These are phyloP conservation scores for Symbiodinium natans DNA, from an alignment of 73 alveolate species.

Conservation along the genomic window DNA sequence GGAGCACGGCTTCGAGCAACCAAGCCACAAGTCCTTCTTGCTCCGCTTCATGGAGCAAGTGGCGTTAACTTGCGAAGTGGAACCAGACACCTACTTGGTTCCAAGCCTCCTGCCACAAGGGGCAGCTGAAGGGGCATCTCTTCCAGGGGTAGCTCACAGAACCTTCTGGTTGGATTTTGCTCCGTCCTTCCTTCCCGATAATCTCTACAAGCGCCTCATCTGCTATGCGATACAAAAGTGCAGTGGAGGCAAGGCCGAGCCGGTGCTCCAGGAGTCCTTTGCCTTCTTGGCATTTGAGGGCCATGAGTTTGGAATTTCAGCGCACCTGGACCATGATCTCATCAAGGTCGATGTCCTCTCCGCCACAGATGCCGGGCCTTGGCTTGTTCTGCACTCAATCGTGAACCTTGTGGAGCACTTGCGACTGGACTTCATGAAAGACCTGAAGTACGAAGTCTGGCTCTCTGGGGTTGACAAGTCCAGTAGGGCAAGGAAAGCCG, in stretches of 20 bases:
- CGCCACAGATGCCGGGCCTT: background rate
- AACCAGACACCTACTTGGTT: slow-evolving; percentile 29
- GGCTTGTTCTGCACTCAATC: slow-evolving; percentile 70
- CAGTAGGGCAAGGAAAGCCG: slow-evolving; percentile 30
- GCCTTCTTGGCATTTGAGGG: slow-evolving; percentile 53
- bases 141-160: background rate
- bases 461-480: background rate
- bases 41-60: slow-evolving; percentile 69
- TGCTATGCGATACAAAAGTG: slow-evolving; percentile 84
- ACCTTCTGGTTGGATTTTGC: slow-evolving; percentile 21
- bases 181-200: slow-evolving; percentile 41
- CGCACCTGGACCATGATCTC: background rate
- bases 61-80: slow-evolving; percentile 29
- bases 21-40: slow-evolving; percentile 7
- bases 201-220: slow-evolving; percentile 35
- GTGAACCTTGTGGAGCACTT: slow-evolving; percentile 64
- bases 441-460: slow-evolving; percentile 29
- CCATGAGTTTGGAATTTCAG: background rate
- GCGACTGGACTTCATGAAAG: slow-evolving; percentile 71
- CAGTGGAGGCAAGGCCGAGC: background rate
- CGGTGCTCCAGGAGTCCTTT: background rate
- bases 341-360: background rate
- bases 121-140: background rate
- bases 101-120: slow-evolving; percentile 44
- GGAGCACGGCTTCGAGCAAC: slow-evolving; percentile 42